Evolutionary conservation across 768 basidiomycete species (phyloP).

Genomic region (Leccinum broughii): DNA sequence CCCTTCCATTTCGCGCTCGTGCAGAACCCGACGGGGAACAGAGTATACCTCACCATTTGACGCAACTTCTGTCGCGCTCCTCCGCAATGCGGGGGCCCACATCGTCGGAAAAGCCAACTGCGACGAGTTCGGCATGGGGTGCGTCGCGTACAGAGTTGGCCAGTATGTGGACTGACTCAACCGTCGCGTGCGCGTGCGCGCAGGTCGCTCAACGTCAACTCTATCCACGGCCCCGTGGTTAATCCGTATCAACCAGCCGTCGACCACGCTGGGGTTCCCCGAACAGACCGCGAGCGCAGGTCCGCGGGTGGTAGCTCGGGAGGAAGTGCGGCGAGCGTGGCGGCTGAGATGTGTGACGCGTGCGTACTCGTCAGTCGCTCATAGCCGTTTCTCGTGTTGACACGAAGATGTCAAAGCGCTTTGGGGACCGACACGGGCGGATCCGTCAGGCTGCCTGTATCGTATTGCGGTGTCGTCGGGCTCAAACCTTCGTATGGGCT

Average conservation of each 20-base stretch:
- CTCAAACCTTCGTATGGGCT: conserved; percentile 95
- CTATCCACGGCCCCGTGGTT: conserved; percentile 73
- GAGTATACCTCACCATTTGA: conserved; percentile 81
- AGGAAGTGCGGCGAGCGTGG: conserved; percentile 92
- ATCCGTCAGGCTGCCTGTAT: conserved; percentile 88
- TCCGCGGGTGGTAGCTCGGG: conserved; percentile 94
- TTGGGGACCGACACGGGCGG: conserved; percentile 95
- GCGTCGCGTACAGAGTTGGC: conserved; percentile 27
- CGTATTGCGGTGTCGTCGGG: conserved; percentile 90
- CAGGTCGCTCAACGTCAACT: conserved; percentile 78
- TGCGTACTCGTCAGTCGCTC: conserved; percentile 40
- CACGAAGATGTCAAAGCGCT: conserved; percentile 51
- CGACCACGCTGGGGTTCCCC: conserved; percentile 14
- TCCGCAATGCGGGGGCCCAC: conserved; percentile 61
- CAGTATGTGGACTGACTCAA: background rate
- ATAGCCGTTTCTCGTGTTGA: conserved; percentile 2
- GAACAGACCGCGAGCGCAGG: conserved; percentile 41
- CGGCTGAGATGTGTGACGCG: conserved; percentile 81
- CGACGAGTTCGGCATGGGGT: conserved; percentile 99
- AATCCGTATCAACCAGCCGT: conserved; percentile 60
- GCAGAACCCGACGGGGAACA: conserved; percentile 30
- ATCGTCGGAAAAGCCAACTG: conserved; percentile 91
- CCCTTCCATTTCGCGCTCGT: background rate
- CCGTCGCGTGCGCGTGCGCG: background rate
- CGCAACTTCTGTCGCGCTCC: conserved; percentile 74